Base-by-base conservation (phyloP, 140 eudicot species). In the Eryngium alpinum region DNA sequence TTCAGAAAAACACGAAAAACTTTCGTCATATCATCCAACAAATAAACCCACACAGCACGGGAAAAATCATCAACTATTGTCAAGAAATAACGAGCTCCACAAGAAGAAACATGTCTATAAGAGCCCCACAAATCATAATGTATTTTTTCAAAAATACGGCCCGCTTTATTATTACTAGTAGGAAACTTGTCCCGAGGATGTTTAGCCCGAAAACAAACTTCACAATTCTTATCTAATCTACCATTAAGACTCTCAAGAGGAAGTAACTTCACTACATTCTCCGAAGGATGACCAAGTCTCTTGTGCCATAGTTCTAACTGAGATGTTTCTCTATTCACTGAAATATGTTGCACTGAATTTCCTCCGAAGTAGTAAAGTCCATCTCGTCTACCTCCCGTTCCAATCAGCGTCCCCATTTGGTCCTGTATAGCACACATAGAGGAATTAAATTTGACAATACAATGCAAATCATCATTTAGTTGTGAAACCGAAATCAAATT, bases 391-490 rank as follows among this genome's bases (percentile, higher is more conserved):
- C 5, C 80, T 44, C 81, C 69, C 77, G 63, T 25, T 43, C 81
- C 85, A 82, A 82, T 82, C 82, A 66, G 34, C 60, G 17, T 50
- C 82, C 72, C 66, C 60, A 44, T 19, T 0, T 5, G 57, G 82
- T 83, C 86, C 82, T 77, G 82, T 69, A 83, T 27, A 29, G 77
- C 44, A 52, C 82, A 83, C 65, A 77, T 24, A 18, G 18, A 4
- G 24, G 52, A 17, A 15, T 16, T 51, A 19, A 77, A 77, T 62
- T 13, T n/a, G n/a, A n/a, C n/a, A n/a, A n/a, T n/a, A n/a, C n/a
- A n/a, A n/a, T n/a, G n/a, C n/a, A n/a, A n/a, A 9, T 32, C 27
- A 27, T 38, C 72, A 10, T 18, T 38, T 0, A 81, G 60, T 27
- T 28, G 24, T 24, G 72, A 25, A 31, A 62, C 70, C 70, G 70